Percentiles rank a stretch among this genome's conserved stretches.
Evolutionary conservation across 2,329 filamentous ascomycete species (phyloP).

Genomic region (Ophiocordyceps camponoti-rufipedis): DNA sequence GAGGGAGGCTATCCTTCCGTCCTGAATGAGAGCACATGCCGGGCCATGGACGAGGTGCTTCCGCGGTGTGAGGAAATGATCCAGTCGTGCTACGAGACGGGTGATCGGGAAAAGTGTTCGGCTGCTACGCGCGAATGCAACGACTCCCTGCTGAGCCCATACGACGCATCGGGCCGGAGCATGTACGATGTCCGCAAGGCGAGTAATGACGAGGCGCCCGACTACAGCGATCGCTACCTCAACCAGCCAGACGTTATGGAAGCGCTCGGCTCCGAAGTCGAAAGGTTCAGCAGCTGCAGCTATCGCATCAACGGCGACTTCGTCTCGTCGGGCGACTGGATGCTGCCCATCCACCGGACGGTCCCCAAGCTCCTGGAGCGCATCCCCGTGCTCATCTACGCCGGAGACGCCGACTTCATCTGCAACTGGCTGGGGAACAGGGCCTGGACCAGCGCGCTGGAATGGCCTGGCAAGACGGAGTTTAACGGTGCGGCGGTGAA

Average conservation of each 20-base stretch:
- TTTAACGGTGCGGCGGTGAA: neutral
- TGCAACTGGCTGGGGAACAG: slow-evolving; percentile 98
- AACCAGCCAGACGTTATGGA: neutral
- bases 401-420: slow-evolving; percentile 76
- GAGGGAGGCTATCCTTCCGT: slow-evolving; percentile 84
- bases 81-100: slow-evolving; percentile 73
- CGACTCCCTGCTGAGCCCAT: neutral
- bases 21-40: slow-evolving; percentile 57
- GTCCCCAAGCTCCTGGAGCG: slow-evolving; percentile 20
- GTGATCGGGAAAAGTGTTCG: slow-evolving; percentile 80
- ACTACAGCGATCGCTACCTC: neutral
- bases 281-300: neutral
- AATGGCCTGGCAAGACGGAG: slow-evolving; percentile 26
- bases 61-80: slow-evolving; percentile 80
- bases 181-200: neutral
- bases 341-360: neutral
- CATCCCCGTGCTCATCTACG: slow-evolving; percentile 91
- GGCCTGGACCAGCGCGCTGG: slow-evolving; percentile 82
- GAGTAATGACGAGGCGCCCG: neutral
- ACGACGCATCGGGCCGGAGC: neutral
- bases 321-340: neutral
- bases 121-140: slow-evolving; percentile 37
- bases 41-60: slow-evolving; percentile 78
- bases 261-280: neutral
- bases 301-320: neutral